These are phyloP conservation scores for Trichosporon sp. DNA, from an alignment of 1,284 basidiomycete species.

Conservation along the genomic window DNA sequence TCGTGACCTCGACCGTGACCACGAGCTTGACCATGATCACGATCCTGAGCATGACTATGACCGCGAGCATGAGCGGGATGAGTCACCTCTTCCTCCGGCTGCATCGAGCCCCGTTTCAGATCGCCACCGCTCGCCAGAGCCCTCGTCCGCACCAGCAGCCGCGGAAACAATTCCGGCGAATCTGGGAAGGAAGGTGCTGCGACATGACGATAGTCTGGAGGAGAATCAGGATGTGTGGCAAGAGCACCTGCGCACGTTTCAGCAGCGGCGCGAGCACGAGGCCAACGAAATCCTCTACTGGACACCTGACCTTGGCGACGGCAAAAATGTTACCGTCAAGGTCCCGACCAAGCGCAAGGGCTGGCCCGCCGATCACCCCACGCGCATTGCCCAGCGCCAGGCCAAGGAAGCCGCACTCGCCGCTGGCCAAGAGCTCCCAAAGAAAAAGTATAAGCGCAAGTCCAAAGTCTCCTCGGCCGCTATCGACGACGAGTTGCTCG, in stretches of 20 bases:
- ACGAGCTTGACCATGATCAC: too few relatives aligned
- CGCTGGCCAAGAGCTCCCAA: constrained; percentile 18
- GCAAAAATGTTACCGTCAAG: constrained; percentile 9
- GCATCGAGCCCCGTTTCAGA: constrained; percentile 9
- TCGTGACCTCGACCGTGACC: too few relatives aligned
- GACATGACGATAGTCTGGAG: constrained; percentile 26
- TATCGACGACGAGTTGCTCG: constrained; percentile 42
- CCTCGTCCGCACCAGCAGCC: background rate
- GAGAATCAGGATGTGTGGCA: constrained; percentile 43
- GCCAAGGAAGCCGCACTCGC: constrained; percentile 28
- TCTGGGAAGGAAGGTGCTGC: constrained; percentile 12
- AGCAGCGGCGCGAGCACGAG: constrained; percentile 34
- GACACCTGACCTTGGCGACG: constrained; percentile 15
- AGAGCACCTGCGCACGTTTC: constrained; percentile 32
- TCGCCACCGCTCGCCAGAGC: constrained; percentile 6
- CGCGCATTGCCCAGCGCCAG: constrained; percentile 28
- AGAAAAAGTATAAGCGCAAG: constrained; percentile 28
- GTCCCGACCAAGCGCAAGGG: constrained; percentile 26
- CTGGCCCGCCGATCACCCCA: constrained; percentile 28
- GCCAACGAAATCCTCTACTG: constrained; percentile 25
- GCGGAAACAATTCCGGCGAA: constrained; percentile 1
- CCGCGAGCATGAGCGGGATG: background rate
- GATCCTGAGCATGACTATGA: background rate
- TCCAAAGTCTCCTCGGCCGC: constrained; percentile 19
- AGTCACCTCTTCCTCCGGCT: background rate